Evolutionary conservation across 129 eudicot genomes (phyloP).

Genomic region (Pulicaria dysenterica): DNA sequence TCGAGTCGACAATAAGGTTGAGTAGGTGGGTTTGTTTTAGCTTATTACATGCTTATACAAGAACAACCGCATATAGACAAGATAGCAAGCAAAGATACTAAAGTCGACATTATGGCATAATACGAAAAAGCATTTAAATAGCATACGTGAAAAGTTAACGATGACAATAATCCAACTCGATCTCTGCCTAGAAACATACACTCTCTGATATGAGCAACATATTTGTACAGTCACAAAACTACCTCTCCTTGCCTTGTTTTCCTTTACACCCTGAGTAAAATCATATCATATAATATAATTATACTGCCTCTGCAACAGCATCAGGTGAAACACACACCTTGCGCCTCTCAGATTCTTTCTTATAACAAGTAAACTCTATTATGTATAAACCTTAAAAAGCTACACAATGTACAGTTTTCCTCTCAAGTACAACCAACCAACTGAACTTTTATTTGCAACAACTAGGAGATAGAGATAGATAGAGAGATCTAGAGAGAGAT

Average conservation of each 20-base stretch:
- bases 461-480: conserved; percentile 14
- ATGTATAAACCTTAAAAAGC: conserved; percentile 70
- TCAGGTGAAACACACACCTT: conserved; percentile 38
- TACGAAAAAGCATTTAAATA: conserved; percentile 10
- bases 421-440: conserved; percentile 69
- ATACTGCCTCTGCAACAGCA: conserved; percentile 54
- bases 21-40: too few relatives aligned
- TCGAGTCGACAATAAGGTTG: too few relatives aligned
- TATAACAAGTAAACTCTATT: conserved; percentile 48
- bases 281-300: conserved; percentile 31
- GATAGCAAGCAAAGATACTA: not conserved
- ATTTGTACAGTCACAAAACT: conserved; percentile 76
- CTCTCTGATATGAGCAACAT: conserved; percentile 48
- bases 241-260: conserved; percentile 26
- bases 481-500: conserved; percentile 8
- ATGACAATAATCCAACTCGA: not conserved
- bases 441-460: conserved; percentile 67
- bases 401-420: conserved; percentile 80
- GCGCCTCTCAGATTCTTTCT: conserved; percentile 51
- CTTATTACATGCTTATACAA: not conserved
- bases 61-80: not conserved
- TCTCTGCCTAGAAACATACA: conserved; percentile 18
- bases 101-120: conserved; percentile 5
- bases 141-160: not conserved
- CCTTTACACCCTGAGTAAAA: conserved; percentile 24